Conservation (phyloP, 2,329 filamentous ascomycete species). For the Sporothrix pallida region DNA sequence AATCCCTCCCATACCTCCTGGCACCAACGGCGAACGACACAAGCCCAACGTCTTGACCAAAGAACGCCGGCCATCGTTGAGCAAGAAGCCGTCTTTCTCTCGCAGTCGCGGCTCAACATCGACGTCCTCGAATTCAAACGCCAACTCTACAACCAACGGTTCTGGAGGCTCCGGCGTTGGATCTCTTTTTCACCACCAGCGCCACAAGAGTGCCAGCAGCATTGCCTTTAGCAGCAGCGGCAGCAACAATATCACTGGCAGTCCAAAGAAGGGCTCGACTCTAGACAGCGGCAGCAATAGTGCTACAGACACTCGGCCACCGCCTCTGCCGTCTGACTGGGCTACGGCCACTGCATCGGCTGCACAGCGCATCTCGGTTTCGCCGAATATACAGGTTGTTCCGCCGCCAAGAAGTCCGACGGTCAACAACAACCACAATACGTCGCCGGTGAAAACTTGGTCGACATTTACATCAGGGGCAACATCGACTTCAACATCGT, state of each 20-base stretch:
- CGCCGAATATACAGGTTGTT: conserved; percentile 6
- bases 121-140: not conserved
- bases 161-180: conserved; percentile 29
- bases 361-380: not conserved
- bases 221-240: not conserved
- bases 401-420: not conserved
- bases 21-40: conserved; percentile 35
- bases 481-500: not conserved
- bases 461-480: not conserved
- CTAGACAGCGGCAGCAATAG: not conserved
- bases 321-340: conserved; percentile 25
- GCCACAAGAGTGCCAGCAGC: conserved; percentile 36
- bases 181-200: conserved; percentile 25
- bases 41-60: conserved; percentile 48
- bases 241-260: conserved; percentile 19
- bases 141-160: conserved; percentile 39
- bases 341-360: conserved; percentile 22
- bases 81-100: conserved; percentile 60
- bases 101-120: conserved; percentile 49
- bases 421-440: not conserved
- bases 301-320: conserved; percentile 23
- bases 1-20: conserved; percentile 31
- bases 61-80: conserved; percentile 60
- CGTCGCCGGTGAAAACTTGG: conserved; percentile 17
- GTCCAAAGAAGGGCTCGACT: not conserved